Percentiles rank a stretch among this genome's conserved stretches.
These are phyloP conservation scores for Suillus ampliporus DNA, from an alignment of 768 basidiomycete genomes.

Conservation along the genomic window DNA sequence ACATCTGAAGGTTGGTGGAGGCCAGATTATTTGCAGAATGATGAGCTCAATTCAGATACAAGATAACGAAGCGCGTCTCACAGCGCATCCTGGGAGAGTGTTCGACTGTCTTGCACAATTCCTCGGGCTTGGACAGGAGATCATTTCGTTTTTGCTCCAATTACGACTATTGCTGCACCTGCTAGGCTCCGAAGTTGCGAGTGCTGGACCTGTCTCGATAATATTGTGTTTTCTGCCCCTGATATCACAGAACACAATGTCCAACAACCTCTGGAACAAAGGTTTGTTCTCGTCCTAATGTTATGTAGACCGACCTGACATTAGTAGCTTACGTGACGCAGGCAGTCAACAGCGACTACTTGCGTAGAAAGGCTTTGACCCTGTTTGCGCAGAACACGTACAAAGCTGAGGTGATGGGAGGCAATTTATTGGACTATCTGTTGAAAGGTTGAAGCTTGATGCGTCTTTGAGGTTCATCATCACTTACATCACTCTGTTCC, in stretches of 20 bases:
- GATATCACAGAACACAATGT: constrained; percentile 3
- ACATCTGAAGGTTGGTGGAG: constrained; percentile 26
- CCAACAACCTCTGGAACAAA: constrained; percentile 25
- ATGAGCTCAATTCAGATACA: neutral
- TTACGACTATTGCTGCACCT: constrained; percentile 25
- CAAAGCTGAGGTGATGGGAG: constrained; percentile 30
- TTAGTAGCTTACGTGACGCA: constrained; percentile 25
- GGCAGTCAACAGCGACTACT: constrained; percentile 21
- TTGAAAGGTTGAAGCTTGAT: constrained; percentile 17
- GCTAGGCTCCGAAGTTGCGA: constrained; percentile 18
- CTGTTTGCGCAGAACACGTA: constrained; percentile 12
- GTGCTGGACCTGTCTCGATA: constrained; percentile 29
- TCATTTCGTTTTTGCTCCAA: constrained; percentile 28
- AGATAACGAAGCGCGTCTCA: constrained; percentile 16
- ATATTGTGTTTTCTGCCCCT: constrained; percentile 25
- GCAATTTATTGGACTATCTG: constrained; percentile 21
- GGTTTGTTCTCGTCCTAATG: constrained; percentile 12
- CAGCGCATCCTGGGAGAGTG: constrained; percentile 5
- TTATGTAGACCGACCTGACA: neutral
- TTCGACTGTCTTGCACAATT: constrained; percentile 20
- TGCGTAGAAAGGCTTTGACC: constrained; percentile 28
- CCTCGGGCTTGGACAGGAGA: constrained; percentile 13
- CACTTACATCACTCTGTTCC: neutral
- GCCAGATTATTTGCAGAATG: no score
- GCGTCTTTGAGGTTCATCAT: constrained; percentile 2